Conservation (phyloP, 352 stramenopile species). For the Phytopythium aichiense region DNA sequence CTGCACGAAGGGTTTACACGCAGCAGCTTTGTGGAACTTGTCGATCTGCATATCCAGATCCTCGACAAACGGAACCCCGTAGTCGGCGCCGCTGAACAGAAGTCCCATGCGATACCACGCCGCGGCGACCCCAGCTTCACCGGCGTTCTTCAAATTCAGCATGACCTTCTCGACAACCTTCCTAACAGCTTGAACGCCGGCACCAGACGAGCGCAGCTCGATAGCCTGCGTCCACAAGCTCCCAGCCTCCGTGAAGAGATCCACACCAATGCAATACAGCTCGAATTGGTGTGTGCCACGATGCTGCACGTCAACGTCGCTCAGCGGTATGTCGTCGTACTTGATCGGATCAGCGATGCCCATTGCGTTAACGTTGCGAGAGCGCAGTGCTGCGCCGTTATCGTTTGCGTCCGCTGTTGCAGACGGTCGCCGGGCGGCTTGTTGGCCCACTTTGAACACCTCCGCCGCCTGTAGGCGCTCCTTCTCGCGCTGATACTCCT, state of each 20-base stretch:
- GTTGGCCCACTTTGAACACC: neutral
- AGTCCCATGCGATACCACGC: conserved; percentile 37
- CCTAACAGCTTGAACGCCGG: neutral
- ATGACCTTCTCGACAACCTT: conserved; percentile 18
- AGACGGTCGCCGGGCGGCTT: neutral
- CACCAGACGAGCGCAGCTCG: neutral
- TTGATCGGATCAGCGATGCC: conserved; percentile 17
- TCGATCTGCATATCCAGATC: conserved; percentile 23
- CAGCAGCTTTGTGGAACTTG: conserved; percentile 29
- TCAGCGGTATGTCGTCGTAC: conserved; percentile 26
- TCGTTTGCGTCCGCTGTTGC: neutral
- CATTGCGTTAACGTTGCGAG: neutral
- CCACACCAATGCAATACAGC: conserved; percentile 18
- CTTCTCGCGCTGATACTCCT: conserved; percentile 17
- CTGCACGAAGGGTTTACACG: conserved; percentile 27
- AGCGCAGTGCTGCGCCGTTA: neutral
- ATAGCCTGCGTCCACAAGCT: neutral
- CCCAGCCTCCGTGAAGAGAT: conserved; percentile 17
- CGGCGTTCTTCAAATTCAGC: conserved; percentile 19
- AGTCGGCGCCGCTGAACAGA: conserved; percentile 22
- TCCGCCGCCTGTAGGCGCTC: conserved; percentile 7
- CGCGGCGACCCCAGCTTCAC: conserved; percentile 28
- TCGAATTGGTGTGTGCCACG: conserved; percentile 14
- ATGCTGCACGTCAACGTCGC: conserved; percentile 23
- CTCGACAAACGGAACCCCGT: conserved; percentile 19